Conservation (phyloP, 805 yeast species). For the Grigorovia humatica region DNA sequence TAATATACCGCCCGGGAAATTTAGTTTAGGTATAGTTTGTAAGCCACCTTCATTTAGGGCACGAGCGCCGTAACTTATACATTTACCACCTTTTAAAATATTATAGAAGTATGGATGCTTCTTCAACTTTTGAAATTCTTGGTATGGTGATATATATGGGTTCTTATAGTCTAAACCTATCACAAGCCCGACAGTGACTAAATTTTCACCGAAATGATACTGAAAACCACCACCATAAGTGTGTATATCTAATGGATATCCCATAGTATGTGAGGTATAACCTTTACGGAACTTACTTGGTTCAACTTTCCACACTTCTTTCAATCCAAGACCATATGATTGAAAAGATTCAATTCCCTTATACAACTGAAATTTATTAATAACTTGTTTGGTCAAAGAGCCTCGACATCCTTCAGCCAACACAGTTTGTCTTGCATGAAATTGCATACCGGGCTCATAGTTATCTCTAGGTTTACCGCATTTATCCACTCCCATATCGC, state of each 20-base stretch:
- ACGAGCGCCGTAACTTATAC: slow-evolving; percentile 90
- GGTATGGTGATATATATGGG: slow-evolving; percentile 92
- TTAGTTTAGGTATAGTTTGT: slow-evolving; percentile 82
- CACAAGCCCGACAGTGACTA: slow-evolving; percentile 89
- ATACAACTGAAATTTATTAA: slow-evolving; percentile 59
- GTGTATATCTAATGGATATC: slow-evolving; percentile 65
- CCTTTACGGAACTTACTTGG: slow-evolving; percentile 77
- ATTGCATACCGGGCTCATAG: slow-evolving; percentile 97
- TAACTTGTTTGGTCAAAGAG: slow-evolving; percentile 69
- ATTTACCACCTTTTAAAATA: slow-evolving; percentile 78
- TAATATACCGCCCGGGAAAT: slow-evolving; percentile 92
- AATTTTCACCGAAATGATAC: slow-evolving; percentile 91
- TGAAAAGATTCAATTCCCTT: slow-evolving; percentile 51
- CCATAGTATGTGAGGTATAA: slow-evolving; percentile 75
- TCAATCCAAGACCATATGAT: slow-evolving; percentile 91
- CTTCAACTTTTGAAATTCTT: slow-evolving; percentile 92
- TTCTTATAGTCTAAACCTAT: slow-evolving; percentile 89
- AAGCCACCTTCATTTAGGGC: slow-evolving; percentile 96
- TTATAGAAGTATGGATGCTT: slow-evolving; percentile 74
- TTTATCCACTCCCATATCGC: slow-evolving; percentile 78
- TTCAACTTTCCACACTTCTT: slow-evolving; percentile 93
- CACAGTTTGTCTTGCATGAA: slow-evolving; percentile 80
- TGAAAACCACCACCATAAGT: slow-evolving; percentile 96
- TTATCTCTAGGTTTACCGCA: slow-evolving; percentile 66
- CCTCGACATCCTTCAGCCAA: slow-evolving; percentile 99